Conservation (phyloP, 1,139 yeast genomes). For the Yamadazyma atmosphaerica region DNA sequence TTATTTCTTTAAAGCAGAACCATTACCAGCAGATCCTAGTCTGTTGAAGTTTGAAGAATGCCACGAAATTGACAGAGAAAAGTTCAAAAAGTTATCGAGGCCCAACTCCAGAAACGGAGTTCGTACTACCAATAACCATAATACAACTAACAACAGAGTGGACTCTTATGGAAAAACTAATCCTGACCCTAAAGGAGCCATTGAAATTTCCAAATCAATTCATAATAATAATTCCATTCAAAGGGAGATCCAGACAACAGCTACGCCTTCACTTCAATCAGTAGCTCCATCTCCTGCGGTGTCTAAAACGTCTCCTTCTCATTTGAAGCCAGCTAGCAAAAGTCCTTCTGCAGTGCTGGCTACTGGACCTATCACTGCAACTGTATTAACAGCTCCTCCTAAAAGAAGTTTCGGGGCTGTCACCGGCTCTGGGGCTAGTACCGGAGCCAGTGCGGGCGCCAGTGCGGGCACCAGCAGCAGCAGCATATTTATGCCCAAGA, state of each 20-base stretch:
- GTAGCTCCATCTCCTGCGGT: not conserved
- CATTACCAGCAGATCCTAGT: constrained; percentile 55
- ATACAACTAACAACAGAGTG: not conserved
- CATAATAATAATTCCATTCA: no score
- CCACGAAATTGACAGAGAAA: constrained; percentile 81
- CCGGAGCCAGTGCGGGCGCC: not conserved
- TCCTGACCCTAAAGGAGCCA: no score
- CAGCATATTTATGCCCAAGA: constrained; percentile 14
- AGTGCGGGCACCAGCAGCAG: not conserved
- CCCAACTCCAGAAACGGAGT: not conserved
- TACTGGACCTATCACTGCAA: not conserved
- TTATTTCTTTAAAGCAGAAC: constrained; percentile 63
- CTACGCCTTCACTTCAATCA: no score
- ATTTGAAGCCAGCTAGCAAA: not conserved
- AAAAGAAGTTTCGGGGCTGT: no score
- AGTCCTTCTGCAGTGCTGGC: not conserved
- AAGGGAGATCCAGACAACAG: no score
- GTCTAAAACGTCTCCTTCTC: not conserved
- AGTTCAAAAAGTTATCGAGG: constrained; percentile 41
- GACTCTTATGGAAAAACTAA: not conserved
- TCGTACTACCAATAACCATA: not conserved
- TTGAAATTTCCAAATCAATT: no score
- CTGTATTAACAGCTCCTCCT: not conserved
- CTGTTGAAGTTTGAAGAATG: constrained; percentile 75
- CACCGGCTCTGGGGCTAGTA: no score